Base-by-base conservation (phyloP, 2,329 filamentous ascomycete species). In the Fusarium sp. region DNA sequence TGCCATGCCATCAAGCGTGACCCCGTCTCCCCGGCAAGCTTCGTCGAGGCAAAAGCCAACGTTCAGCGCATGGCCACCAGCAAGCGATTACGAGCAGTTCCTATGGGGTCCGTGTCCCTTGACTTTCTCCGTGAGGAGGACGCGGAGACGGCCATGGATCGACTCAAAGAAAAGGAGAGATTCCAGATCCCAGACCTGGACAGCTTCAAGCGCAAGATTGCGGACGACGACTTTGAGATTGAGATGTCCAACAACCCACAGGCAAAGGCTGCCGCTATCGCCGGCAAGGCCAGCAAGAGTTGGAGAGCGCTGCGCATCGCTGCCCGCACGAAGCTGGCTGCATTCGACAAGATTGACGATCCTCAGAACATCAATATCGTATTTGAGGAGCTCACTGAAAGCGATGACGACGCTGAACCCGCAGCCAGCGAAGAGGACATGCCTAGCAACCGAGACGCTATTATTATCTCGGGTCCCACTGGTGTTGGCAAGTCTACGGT, bases 301-400 rank as follows among this genome's bases (percentile, higher is more conserved):
- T 99, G 96, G 96, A 90, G 95, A 75, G 94, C 94, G 6, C 85
- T 99, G 71, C 91, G 96, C 61, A 89, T 97, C 72, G 93, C 94
- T 11, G 91, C 93, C 64, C 91, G 90, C 73, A 91, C 87, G 65
- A 93, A 92, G 76, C 88, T 98, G 74, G 88, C 90, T 51, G 85
- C 91, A 22, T 96, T 98, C 81, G 95, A 98, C 81, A 94, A 93
- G 81, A 93, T 98, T 56, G 95, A 98, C 64, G 92, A 95, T 73
- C 92, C 93, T 44, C 93, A 93, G 79, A 93, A 94, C 69, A 87
- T 92, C 35, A 86, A 87, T 62, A 78, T 85, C 36, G 84, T 92
- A 14, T 92, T 91, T 67, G 82, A 88, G 62, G 86, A 89, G 38
- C 78, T 83, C 35, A 79, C 83, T 9, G 84, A 85, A 14, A 77